Evolutionary conservation across 2,329 filamentous ascomycete genomes (phyloP).

Genomic region (Phialophora chinensis): DNA sequence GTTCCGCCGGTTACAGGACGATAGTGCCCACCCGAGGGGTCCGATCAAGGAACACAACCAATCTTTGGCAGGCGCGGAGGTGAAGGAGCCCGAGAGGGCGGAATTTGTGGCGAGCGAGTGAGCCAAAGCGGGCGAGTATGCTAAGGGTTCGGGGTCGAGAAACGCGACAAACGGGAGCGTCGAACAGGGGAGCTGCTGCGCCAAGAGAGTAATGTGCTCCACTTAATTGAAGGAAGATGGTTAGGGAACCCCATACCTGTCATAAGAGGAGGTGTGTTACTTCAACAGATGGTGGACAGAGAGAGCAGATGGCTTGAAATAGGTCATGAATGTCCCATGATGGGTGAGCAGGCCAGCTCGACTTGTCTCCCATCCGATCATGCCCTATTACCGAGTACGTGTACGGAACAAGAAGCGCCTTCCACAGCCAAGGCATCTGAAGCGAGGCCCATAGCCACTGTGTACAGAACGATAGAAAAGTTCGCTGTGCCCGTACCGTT

Average conservation of each 20-base stretch:
- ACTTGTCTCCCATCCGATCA: not conserved
- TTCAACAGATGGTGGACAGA: too few relatives aligned
- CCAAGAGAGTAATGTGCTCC: slow-evolving; percentile 6
- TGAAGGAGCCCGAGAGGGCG: slow-evolving; percentile 23
- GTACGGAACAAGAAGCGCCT: not conserved
- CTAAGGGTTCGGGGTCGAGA: slow-evolving; percentile 9
- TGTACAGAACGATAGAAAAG: not conserved
- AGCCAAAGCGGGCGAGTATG: too few relatives aligned
- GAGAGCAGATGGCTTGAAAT: not conserved
- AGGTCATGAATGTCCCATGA: too few relatives aligned
- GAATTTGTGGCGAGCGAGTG: slow-evolving; percentile 29
- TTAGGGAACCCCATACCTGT: not conserved
- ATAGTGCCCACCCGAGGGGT: slow-evolving; percentile 23
- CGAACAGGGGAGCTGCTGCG: slow-evolving; percentile 23
- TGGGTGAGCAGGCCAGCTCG: not conserved
- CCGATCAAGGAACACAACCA: slow-evolving; percentile 31
- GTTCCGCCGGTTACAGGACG: slow-evolving; percentile 28
- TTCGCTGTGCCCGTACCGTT: not conserved
- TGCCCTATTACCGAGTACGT: too few relatives aligned
- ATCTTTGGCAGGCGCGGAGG: slow-evolving; percentile 30
- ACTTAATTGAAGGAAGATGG: not conserved
- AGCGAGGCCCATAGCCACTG: not conserved
- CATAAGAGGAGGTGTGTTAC: not conserved
- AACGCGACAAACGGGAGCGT: slow-evolving; percentile 19
- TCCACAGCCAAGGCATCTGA: not conserved